Evolutionary conservation across 768 basidiomycete species (phyloP), one percentile per base, ranked within the genome.

Genomic region (Stropharia rugosoannulata): DNA sequence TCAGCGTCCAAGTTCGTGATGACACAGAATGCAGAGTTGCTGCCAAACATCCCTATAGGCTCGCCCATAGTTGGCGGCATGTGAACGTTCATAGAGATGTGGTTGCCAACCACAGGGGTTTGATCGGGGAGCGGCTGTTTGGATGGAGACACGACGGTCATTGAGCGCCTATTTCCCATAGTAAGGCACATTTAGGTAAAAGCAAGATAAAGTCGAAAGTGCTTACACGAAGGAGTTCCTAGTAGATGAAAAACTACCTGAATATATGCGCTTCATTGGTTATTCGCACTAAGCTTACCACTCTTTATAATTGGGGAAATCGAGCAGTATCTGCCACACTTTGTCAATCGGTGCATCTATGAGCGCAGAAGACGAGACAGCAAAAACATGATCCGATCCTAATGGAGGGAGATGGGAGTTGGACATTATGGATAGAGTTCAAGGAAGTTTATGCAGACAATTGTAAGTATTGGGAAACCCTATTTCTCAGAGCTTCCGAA

Each of bases 171-270:
- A 60, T 12, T 19, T 22, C 32, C 4, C 32, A 27, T 37, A 49
- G 18, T 22, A 6, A n/a, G 37, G 22, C 22, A 22, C 22, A 36
- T 44, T 22, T 18, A 29, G 11, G 18, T n/a, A 19, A 25, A n/a
- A n/a, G n/a, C n/a, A n/a, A 41, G 29, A 18, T 6, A 27, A 71
- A 32, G 29, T 2, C 5, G 5, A 32, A 4, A 7, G 5, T 2
- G 29, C 80, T 25, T 70, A 85, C 86, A 82, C 78, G 52, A 87
- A 88, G 3, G 86, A 76, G 61, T 88, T 89, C 86, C 86, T 88
- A 32, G 29, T 32, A 6, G 29, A 22, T 22, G 22, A 22, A 22
- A 22, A 22, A 22, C 1, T 22, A 22, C 22, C 22, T 22, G 22
- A 22, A 22, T 22, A 22, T 22, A 32, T 32, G 29, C 5, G 29